Base-by-base conservation (phyloP, 352 stramenopile species). In the Thalassiosira hispida region DNA sequence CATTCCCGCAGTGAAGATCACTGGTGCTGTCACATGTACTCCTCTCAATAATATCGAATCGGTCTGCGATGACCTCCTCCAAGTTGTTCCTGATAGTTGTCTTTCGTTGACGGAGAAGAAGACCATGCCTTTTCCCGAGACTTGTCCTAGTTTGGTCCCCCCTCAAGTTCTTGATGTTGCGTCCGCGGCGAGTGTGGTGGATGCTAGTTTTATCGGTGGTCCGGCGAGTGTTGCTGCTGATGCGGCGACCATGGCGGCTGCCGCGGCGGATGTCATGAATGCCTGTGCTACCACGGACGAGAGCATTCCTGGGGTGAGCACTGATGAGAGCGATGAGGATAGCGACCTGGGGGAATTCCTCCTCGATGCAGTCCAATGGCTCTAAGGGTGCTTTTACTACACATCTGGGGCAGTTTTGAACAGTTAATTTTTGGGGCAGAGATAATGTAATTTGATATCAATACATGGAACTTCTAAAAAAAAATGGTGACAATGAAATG, bases 1-100 rank as follows among this genome's bases (percentile, higher is more conserved):
- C 66, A 78, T 87, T 87, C 79, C 79, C n/a, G 79, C 79, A 84
- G 79, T 87, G 79, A 87, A 87, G 79, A 84, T 84, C 74, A 61
- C 79, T 87, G 79, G 68, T 87, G 76, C 66, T 67, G 68, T 69
- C 55, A 31, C 49, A 27, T 35, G 29, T 23, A 71, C 70, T 77
- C 63, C 72, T 73, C 56, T 80, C 25, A 25, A 56, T 44, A 68
- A 62, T 2, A 79, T 83, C 55, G 72, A 77, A 65, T 80, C 77
- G 38, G 71, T 71, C 18, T 80, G 70, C 40, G 77, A 85, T 38
- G 76, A 84, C 46, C 66, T 85, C 46, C 71, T 85, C 33, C 63
- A 77, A 40, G 66, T 85, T 35, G 66, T 85, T 22, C 77, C 77
- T 57, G 71, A 81, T 18, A 77, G 47, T 69, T 80, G 71, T 47